These are phyloP conservation scores for Talaromyces atroroseus DNA, from an alignment of 2,329 filamentous ascomycete species.

Conservation along the genomic window DNA sequence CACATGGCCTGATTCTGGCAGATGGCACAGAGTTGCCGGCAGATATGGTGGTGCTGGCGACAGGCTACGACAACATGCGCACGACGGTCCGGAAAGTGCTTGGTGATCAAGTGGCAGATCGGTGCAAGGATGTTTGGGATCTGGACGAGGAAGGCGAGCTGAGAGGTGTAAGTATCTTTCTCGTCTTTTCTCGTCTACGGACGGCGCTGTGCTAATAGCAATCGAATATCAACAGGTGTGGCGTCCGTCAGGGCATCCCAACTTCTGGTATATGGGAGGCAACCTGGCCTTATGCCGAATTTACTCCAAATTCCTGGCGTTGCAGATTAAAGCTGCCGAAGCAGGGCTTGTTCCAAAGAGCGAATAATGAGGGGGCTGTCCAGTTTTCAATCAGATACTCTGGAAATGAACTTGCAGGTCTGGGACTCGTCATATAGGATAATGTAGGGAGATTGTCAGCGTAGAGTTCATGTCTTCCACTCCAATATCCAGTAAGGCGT, in stretches of 20 bases:
- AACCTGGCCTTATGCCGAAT: conserved; percentile 59
- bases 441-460: not conserved
- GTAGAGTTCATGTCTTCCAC: not conserved
- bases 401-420: not conserved
- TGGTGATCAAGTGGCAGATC: conserved; percentile 56
- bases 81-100: conserved; percentile 58
- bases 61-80: conserved; percentile 64
- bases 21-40: conserved; percentile 54
- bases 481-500: no score
- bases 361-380: not conserved
- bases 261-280: conserved; percentile 63
- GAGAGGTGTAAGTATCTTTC: conserved; percentile 33
- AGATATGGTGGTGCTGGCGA: conserved; percentile 60
- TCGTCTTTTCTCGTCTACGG: not conserved
- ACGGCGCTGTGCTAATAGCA: not conserved
- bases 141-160: conserved; percentile 54
- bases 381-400: not conserved
- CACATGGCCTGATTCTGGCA: conserved; percentile 42
- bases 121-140: conserved; percentile 56
- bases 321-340: conserved; percentile 47
- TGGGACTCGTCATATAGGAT: not conserved
- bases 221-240: conserved; percentile 32
- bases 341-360: conserved; percentile 27
- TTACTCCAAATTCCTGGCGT: conserved; percentile 50
- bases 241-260: conserved; percentile 56